These are phyloP conservation scores for Phoma sp. DNA, from an alignment of 2,329 filamentous ascomycete genomes.

Conservation along the genomic window DNA sequence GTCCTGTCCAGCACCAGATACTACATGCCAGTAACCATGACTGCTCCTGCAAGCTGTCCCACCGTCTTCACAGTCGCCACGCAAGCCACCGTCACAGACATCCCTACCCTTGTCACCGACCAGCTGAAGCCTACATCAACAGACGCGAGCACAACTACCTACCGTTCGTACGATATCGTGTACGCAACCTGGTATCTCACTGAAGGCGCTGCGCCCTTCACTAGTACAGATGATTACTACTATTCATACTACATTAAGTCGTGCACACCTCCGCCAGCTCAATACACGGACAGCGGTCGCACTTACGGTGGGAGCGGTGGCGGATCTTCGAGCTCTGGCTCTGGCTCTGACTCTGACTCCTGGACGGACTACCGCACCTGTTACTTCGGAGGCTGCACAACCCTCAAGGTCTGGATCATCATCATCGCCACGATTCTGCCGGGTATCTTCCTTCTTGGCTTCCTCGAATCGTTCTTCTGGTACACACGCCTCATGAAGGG, in stretches of 20 bases:
- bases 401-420: slow-evolving; percentile 35
- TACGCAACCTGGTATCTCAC: slow-evolving; percentile 37
- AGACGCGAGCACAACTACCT: slow-evolving; percentile 12
- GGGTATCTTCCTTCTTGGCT: slow-evolving; percentile 39
- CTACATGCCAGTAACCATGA: slow-evolving; percentile 41
- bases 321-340: slow-evolving; percentile 1
- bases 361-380: slow-evolving; percentile 15
- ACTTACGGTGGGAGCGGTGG: slow-evolving; percentile 10
- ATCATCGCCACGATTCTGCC: slow-evolving; percentile 36
- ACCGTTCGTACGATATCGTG: slow-evolving; percentile 15
- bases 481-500: slow-evolving; percentile 45
- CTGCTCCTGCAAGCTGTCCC: slow-evolving; percentile 36
- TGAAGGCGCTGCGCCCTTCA: slow-evolving; percentile 34
- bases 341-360: not conserved
- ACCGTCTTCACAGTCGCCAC: slow-evolving; percentile 31
- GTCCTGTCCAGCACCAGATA: slow-evolving; percentile 21
- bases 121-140: slow-evolving; percentile 35
- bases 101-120: slow-evolving; percentile 32
- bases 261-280: slow-evolving; percentile 29
- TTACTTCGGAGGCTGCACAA: slow-evolving; percentile 19
- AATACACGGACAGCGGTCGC: slow-evolving; percentile 13
- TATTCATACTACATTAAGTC: slow-evolving; percentile 33
- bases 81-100: slow-evolving; percentile 20
- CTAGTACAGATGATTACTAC: slow-evolving; percentile 25
- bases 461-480: slow-evolving; percentile 43